Evolutionary conservation across 2,329 filamentous ascomycete genomes (phyloP).

Genomic region (Raffaelea albimanens): DNA sequence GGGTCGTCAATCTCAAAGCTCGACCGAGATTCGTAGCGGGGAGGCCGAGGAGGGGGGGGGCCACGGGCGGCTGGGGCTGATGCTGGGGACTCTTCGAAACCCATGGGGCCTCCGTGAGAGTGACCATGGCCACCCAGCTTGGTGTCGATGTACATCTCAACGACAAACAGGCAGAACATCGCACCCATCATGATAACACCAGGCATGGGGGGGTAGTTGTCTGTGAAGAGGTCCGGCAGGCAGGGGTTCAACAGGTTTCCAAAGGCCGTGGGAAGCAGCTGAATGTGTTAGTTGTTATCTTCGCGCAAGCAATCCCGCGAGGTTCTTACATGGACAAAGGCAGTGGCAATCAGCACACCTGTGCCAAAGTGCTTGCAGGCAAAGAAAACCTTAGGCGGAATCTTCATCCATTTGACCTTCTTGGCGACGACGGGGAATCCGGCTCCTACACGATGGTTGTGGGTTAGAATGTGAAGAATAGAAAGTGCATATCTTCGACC

Average conservation of each 20-base stretch:
- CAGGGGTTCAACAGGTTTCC: conserved; percentile 40
- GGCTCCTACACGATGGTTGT: conserved; percentile 25
- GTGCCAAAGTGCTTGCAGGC: conserved; percentile 60
- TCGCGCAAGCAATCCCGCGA: not conserved
- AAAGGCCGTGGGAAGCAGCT: conserved; percentile 53
- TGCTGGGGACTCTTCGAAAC: conserved; percentile 20
- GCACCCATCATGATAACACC: conserved; percentile 58
- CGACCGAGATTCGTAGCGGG: conserved; percentile 17
- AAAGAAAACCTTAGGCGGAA: conserved; percentile 48
- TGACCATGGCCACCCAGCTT: conserved; percentile 51
- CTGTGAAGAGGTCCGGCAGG: conserved; percentile 49
- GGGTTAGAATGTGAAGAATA: not conserved
- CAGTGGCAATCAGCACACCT: conserved; percentile 62
- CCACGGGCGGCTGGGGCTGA: conserved; percentile 6
- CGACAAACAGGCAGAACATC: conserved; percentile 51
- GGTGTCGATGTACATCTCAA: conserved; percentile 52
- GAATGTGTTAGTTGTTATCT: not conserved
- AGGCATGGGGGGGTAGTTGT: conserved; percentile 50
- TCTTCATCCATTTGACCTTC: conserved; percentile 49
- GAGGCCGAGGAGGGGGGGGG: conserved; percentile 20
- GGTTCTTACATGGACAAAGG: conserved; percentile 55
- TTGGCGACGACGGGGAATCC: conserved; percentile 44
- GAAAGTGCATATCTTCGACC: not conserved
- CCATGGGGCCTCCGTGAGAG: conserved; percentile 38
- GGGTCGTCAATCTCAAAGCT: conserved; percentile 25